Percentiles rank a stretch among this genome's conserved stretches.
Conservation (phyloP, 2,329 filamentous ascomycete genomes). For the Colletotrichum echinochloae region DNA sequence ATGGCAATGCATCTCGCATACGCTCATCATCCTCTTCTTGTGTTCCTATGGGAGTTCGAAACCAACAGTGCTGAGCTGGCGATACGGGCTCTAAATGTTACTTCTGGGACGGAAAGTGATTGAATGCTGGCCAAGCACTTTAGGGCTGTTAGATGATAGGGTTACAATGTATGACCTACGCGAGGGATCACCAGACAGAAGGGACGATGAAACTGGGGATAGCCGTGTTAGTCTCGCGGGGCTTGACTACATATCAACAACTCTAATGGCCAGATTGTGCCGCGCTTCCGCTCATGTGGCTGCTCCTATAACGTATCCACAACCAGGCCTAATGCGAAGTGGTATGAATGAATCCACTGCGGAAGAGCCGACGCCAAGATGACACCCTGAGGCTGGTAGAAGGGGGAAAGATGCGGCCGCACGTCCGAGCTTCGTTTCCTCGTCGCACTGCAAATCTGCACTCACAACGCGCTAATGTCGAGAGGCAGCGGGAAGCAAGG, state of each 20-base stretch:
- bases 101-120: neutral
- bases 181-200: neutral
- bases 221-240: neutral
- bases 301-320: too few relatives aligned
- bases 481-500: neutral
- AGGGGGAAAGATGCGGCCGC: neutral
- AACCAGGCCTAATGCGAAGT: too few relatives aligned
- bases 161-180: neutral
- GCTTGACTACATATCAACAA: neutral
- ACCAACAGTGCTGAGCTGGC: neutral
- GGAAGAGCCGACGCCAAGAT: neutral
- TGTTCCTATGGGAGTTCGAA: neutral
- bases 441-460: neutral
- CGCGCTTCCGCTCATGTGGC: too few relatives aligned
- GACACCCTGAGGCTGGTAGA: neutral
- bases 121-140: neutral
- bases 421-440: neutral
- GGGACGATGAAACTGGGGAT: neutral
- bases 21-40: too few relatives aligned
- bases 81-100: neutral
- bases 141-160: neutral
- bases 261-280: neutral
- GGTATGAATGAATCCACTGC: too few relatives aligned
- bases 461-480: neutral
- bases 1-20: neutral